Evolutionary conservation across 2,329 filamentous ascomycete genomes (phyloP), one percentile per base, ranked within the genome.

Genomic region (Colletotrichum destructivum): DNA sequence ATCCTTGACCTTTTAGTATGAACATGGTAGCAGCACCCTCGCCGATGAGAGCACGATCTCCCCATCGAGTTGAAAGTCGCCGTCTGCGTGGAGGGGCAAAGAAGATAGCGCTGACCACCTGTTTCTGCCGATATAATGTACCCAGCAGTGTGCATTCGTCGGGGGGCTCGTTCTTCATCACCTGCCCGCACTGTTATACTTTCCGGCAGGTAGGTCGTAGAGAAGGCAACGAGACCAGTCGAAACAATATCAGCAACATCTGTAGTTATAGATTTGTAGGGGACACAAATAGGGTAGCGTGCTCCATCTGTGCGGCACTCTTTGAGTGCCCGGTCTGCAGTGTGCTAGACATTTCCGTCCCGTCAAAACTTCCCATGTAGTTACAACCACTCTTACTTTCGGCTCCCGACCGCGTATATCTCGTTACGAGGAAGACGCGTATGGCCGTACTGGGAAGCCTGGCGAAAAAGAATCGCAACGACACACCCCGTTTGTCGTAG

Each of bases 21-120:
- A 21, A 35, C 26, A 62, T 46, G 51, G 49, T 56, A 47, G 60
- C 40, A 61, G 44, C 21, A 15, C 52, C 68, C 64, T 51, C 57
- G 49, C 51, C 26, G 21, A 26, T 16, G 15, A 47, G 11, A 62
- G 51, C 40, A 57, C 15, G 21, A 26, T 42, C 44, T 38, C 21
- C 42, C 35, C 13, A 66, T 23, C 11, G 52, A 46, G 42, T 38
- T 55, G 31, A 12, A 49, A 15, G 23, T 65, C 12, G 11, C 60
- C 16, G 21, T 52, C 62, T 46, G 55, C 46, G 26, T 23, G 44
- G n/a, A 47, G 61, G 8, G 55, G 16, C 40, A 49, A 40, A 49
- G 5, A 42, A 44, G 52, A 31, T 26, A 18, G 40, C 52, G 26
- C 16, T 49, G 62, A 47, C 23, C 18, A 13, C 51, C 52, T 47